Evolutionary conservation across 805 yeast species (phyloP).

Genomic region (Candida ovalis): DNA sequence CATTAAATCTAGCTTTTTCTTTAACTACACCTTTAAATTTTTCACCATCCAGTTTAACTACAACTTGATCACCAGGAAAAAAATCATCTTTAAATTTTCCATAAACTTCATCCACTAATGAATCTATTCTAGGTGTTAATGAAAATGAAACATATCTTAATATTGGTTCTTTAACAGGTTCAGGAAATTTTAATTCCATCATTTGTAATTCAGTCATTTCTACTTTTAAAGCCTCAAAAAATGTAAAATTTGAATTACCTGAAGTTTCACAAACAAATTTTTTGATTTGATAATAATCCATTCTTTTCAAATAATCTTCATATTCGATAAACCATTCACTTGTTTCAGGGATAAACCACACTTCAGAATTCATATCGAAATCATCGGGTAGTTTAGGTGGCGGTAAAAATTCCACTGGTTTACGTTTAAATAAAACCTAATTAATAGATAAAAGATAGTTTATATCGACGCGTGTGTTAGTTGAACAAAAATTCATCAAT

Average conservation of each 20-base stretch:
- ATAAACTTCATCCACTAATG: conserved; percentile 84
- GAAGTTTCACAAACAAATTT: conserved; percentile 95
- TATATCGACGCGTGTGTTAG: background rate
- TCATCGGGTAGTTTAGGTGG: conserved; percentile 58
- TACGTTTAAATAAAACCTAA: conserved; percentile 78
- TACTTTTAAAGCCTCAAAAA: conserved; percentile 79
- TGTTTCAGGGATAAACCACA: conserved; percentile 81
- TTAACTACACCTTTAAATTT: conserved; percentile 59
- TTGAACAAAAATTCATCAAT: background rate
- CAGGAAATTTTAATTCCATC: conserved; percentile 83
- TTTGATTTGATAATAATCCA: conserved; percentile 68
- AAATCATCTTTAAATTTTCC: conserved; percentile 72
- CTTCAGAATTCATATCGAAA: conserved; percentile 51
- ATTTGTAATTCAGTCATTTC: conserved; percentile 61
- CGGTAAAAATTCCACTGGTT: conserved; percentile 57
- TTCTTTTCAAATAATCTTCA: conserved; percentile 65
- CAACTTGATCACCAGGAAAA: conserved; percentile 87
- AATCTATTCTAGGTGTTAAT: conserved; percentile 75
- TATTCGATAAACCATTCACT: conserved; percentile 83
- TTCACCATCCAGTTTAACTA: conserved; percentile 47
- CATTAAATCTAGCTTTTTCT: conserved; percentile 79
- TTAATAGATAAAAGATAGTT: conserved; percentile 12
- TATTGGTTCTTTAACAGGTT: conserved; percentile 89
- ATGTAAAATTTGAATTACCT: conserved; percentile 88
- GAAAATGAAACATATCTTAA: conserved; percentile 80